Evolutionary conservation across 2,329 filamentous ascomycete genomes (phyloP), one percentile per base, ranked within the genome.

Genomic region (Penicillium italicum): DNA sequence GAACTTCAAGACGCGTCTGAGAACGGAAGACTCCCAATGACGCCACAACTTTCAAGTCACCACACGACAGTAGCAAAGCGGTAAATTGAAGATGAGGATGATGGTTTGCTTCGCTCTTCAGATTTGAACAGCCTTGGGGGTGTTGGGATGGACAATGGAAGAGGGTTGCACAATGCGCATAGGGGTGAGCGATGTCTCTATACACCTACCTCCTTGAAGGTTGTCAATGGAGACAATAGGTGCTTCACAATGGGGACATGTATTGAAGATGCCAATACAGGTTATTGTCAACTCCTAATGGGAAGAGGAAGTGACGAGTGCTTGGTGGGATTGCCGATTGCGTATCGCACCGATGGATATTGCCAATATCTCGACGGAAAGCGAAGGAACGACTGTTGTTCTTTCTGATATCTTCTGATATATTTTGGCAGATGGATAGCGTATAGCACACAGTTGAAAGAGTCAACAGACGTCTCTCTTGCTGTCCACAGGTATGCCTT

Each of bases 1-100:
- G 60, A 62, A 66, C 57, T 51, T 51, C 53, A 55, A 61, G 56
- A 70, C 66, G 66, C 61, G 62, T 61, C 57, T 56, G 62, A 55
- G 55, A 59, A 55, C 58, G 56, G 62, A 57, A 51, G 40, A 44
- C 50, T n/a, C 34, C 40, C 59, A 62, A 65, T 66, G 60, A 65
- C 64, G 60, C 60, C 64, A 62, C 60, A 61, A 58, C 55, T 54
- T 28, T 45, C 45, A 33, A 46, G 37, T 37, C 46, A 18, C 22
- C 41, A 28, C 33, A 33, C 47, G n/a, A 42, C 50, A 28, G 43
- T 12, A 16, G 14, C 16, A 16, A 31, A 2, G 5, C 12, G 4
- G 1, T 33, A 8, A 20, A 31, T 43, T n/a, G 6, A 5, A 20
- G 22, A 20, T n/a, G 44, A 12, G 4, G 20, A 12, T 24, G 38